A percentile compares a stretch with the other conserved stretches of the same genome.
Conservation (phyloP, 176 grass and related monocot genomes). For the Neostapfia colusana region DNA sequence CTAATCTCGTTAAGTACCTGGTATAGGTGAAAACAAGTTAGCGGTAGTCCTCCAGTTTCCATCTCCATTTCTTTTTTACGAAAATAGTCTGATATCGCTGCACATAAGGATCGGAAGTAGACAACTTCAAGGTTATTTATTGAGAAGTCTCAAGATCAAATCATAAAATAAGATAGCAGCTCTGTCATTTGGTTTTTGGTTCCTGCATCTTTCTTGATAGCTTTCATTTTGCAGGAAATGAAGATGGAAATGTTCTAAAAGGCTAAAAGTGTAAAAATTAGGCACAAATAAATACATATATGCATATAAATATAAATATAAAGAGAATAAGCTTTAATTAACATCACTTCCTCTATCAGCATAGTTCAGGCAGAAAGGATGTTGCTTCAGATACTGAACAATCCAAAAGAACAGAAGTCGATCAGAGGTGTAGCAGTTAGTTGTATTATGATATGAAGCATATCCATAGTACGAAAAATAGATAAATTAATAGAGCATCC, state of each 20-base stretch:
- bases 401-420: neutral
- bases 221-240: neutral
- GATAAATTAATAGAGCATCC: neutral
- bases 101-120: neutral
- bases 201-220: neutral
- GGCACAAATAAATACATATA: neutral
- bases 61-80: neutral
- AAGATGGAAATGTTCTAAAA: neutral
- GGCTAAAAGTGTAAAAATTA: neutral
- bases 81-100: neutral
- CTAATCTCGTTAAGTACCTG: slow-evolving; percentile 96
- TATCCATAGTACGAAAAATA: neutral
- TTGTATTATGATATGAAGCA: neutral
- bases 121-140: neutral
- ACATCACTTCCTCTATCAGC: neutral
- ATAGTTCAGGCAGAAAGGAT: neutral
- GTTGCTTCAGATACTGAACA: neutral
- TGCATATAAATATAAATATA: neutral
- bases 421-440: neutral
- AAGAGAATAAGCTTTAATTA: neutral
- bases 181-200: neutral
- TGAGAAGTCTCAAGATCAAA: neutral
- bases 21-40: slow-evolving; percentile 18
- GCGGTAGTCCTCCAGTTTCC: neutral
- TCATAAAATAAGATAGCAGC: neutral